Percentiles rank a stretch among this genome's conserved stretches.
These are phyloP conservation scores for Trypanosoma boissoni DNA, from an alignment of 208 protist genomes.

Conservation along the genomic window DNA sequence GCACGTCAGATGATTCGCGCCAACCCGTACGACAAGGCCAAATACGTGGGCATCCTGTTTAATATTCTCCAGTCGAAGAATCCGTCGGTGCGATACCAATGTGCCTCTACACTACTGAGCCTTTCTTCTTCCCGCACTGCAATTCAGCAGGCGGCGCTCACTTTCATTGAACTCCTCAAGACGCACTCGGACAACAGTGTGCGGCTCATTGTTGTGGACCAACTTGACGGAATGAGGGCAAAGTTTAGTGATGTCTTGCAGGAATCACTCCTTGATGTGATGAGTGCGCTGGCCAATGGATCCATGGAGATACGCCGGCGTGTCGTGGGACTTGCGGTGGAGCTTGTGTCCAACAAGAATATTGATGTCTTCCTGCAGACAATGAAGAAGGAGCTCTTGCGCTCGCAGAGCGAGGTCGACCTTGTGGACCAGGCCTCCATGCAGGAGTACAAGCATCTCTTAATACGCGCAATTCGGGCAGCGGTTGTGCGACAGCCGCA, in stretches of 20 bases:
- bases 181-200: constrained; percentile 97
- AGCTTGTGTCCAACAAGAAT: constrained; percentile 92
- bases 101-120: constrained; percentile 92
- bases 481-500: constrained; percentile 90
- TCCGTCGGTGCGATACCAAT: constrained; percentile 95
- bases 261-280: constrained; percentile 95
- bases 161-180: constrained; percentile 93
- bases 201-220: constrained; percentile 97
- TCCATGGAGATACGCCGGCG: constrained; percentile 95
- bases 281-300: constrained; percentile 87
- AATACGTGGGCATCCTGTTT: constrained; percentile 95
- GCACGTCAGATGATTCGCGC: constrained; percentile 73
- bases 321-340: constrained; percentile 91
- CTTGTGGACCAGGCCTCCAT: constrained; percentile 20
- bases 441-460: constrained; percentile 85
- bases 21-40: constrained; percentile 86
- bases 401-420: constrained; percentile 39
- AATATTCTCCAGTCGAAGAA: constrained; percentile 92
- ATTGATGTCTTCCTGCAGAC: constrained; percentile 91
- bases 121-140: constrained; percentile 96
- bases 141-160: constrained; percentile 88
- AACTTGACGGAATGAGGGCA: constrained; percentile 91
- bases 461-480: constrained; percentile 93
- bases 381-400: constrained; percentile 95
- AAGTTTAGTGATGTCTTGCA: constrained; percentile 85